A percentile compares a stretch with the other conserved stretches of the same genome.
Conservation (phyloP, 306 rosid species). For the Corylus avellana region DNA sequence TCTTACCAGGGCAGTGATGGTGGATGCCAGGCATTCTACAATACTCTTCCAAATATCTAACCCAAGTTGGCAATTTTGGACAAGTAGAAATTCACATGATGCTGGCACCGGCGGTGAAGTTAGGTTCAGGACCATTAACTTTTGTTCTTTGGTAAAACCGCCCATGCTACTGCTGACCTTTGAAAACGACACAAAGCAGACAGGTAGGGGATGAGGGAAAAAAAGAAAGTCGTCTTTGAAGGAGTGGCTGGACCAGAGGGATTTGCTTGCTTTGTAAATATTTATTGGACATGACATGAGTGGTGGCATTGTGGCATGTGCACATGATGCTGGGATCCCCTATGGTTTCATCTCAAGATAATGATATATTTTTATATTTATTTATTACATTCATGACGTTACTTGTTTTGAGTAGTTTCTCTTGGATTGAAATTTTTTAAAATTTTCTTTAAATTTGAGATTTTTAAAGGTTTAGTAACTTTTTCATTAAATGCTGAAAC, state of each 20-base stretch:
- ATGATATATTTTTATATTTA: too few relatives aligned
- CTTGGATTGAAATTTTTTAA: too few relatives aligned
- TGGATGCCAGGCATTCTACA: too few relatives aligned
- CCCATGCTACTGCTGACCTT: neutral
- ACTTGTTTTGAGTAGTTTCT: too few relatives aligned
- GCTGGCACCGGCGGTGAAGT: neutral
- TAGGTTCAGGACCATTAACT: neutral
- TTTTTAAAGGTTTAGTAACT: too few relatives aligned
- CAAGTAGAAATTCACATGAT: constrained; percentile 27
- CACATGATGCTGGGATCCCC: neutral
- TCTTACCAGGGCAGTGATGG: too few relatives aligned
- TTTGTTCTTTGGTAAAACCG: constrained; percentile 8
- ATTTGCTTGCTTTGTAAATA: too few relatives aligned
- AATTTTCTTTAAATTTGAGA: too few relatives aligned
- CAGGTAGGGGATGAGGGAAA: neutral
- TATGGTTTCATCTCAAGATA: neutral
- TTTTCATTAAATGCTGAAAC: too few relatives aligned
- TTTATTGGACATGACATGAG: neutral
- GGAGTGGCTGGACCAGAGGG: neutral
- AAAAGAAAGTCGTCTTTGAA: neutral
- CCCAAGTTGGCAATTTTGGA: constrained; percentile 24
- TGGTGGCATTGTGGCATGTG: neutral
- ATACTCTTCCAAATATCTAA: constrained; percentile 1
- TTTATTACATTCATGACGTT: too few relatives aligned
- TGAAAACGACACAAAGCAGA: neutral